Evolutionary conservation across 352 stramenopile genomes (phyloP).

Genomic region (Phytophthora megakarya): DNA sequence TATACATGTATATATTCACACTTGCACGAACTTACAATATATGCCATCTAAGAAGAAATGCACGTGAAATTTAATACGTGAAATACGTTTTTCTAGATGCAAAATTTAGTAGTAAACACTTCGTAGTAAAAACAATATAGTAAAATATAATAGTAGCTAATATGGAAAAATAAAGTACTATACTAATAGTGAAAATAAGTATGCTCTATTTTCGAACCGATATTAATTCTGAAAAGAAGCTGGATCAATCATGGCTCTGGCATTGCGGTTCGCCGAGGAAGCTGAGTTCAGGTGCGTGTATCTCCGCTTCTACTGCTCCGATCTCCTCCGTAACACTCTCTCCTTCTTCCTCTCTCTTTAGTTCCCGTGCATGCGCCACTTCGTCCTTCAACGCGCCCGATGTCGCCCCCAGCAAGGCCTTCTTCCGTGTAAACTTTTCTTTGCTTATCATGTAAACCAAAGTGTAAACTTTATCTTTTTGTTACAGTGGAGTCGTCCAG

Average conservation of each 20-base stretch:
- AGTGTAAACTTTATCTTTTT: neutral
- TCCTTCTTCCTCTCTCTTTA: conserved; percentile 13
- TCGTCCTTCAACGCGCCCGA: conserved; percentile 33
- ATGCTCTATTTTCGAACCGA: too few relatives aligned
- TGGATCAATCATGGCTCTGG: conserved; percentile 40
- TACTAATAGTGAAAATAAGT: neutral
- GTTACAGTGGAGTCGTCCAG: conserved; percentile 58
- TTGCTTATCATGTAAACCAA: neutral
- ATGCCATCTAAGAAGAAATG: too few relatives aligned
- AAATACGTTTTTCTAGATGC: too few relatives aligned
- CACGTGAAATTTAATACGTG: too few relatives aligned
- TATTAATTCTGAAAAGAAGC: too few relatives aligned
- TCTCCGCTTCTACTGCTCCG: conserved; percentile 5
- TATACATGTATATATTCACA: too few relatives aligned
- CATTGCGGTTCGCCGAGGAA: conserved; percentile 53
- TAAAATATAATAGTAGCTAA: too few relatives aligned
- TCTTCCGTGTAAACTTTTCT: conserved; percentile 62
- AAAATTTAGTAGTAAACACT: too few relatives aligned
- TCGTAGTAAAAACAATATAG: too few relatives aligned
- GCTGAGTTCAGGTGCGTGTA: conserved; percentile 62
- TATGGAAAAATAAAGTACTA: too few relatives aligned
- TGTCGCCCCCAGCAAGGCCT: conserved; percentile 31
- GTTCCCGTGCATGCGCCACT: conserved; percentile 53
- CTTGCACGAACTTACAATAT: too few relatives aligned
- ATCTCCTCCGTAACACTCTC: neutral